phyloP scores from a whole-genome alignment of 2,329 filamentous ascomycete genomes.

The Phialophora verrucosa region DNA sequence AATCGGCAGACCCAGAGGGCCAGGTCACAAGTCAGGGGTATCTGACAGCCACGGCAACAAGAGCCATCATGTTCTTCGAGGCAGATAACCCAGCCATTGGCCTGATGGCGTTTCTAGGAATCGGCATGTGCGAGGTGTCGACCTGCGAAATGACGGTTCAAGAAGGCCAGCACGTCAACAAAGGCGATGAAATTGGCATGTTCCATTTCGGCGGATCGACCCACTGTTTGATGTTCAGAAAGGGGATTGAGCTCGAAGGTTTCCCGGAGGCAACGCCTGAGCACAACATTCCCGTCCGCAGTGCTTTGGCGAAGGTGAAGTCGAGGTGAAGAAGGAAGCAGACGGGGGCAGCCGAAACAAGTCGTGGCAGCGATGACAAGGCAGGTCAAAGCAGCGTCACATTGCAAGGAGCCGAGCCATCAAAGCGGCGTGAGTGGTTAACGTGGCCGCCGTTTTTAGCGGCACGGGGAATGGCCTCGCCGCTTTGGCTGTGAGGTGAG shows the following conservation, averaged over 20 bases:
- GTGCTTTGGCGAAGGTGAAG: conserved; percentile 46
- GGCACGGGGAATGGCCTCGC: background rate
- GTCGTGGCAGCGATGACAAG: background rate
- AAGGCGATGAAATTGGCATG: conserved; percentile 76
- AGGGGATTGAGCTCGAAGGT: conserved; percentile 49
- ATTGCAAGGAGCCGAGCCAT: background rate
- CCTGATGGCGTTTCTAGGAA: conserved; percentile 70
- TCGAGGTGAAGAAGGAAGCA: conserved; percentile 9
- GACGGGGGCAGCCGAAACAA: background rate
- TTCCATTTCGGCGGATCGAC: conserved; percentile 80
- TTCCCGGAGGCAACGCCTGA: conserved; percentile 47
- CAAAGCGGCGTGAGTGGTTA: background rate
- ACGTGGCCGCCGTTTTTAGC: background rate
- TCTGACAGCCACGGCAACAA: conserved; percentile 69
- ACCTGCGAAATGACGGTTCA: conserved; percentile 73
- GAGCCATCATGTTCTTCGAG: conserved; percentile 72
- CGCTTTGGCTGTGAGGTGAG: background rate
- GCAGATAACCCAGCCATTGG: conserved; percentile 71
- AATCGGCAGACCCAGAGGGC: conserved; percentile 40
- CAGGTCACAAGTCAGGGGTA: conserved; percentile 65
- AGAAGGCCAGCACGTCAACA: conserved; percentile 68
- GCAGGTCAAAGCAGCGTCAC: background rate
- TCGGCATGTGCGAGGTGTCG: conserved; percentile 79
- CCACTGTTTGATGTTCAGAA: conserved; percentile 70
- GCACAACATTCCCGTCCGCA: conserved; percentile 51